phyloP scores from a whole-genome alignment of 306 rosid species.

The Carpinus fangiana region DNA sequence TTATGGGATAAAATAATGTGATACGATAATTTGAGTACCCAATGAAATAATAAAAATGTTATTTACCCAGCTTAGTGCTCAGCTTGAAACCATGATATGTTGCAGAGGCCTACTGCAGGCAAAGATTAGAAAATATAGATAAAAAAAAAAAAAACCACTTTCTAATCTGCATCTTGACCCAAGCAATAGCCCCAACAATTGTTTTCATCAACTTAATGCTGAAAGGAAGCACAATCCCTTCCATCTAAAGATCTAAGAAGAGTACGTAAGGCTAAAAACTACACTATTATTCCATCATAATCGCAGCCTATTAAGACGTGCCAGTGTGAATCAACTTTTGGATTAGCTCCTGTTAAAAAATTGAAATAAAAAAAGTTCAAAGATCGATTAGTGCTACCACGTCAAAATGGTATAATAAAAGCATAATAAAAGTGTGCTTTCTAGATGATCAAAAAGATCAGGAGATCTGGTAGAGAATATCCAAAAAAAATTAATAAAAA shows the following conservation, averaged over 20 bases:
- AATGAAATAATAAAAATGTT: neutral
- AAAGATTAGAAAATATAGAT: neutral
- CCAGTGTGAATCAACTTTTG: no score
- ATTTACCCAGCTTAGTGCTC: neutral
- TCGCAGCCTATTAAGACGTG: no score
- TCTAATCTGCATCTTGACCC: neutral
- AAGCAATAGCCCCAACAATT: neutral
- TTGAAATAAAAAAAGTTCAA: no score
- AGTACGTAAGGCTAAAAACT: no score
- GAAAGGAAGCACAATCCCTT: no score
- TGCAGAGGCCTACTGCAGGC: neutral
- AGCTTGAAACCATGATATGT: neutral
- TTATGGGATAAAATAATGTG: neutral
- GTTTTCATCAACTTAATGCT: neutral
- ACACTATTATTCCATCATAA: no score
- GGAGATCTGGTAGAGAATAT: neutral
- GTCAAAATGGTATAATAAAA: no score
- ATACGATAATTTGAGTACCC: neutral
- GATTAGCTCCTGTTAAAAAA: no score
- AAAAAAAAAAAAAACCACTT: no score
- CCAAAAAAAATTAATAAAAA: neutral
- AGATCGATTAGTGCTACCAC: no score
- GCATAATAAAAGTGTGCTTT: no score
- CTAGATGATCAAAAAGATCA: slow-evolving; percentile 5
- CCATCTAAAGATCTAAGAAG: no score